These are phyloP conservation scores for Melampsora larici-populina DNA, from an alignment of 1,284 basidiomycete genomes.

Conservation along the genomic window DNA sequence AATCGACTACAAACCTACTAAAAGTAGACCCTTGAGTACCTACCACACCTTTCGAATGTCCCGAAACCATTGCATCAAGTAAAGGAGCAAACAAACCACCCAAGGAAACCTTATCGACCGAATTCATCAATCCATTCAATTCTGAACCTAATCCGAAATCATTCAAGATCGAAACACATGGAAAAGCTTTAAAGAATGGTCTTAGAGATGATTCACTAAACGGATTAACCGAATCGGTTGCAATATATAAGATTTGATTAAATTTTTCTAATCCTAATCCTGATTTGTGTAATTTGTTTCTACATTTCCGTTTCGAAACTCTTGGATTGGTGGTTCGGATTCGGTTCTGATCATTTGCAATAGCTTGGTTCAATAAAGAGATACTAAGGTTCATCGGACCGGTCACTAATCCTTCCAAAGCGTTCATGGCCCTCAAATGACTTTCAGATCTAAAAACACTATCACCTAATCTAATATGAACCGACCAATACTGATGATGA, in stretches of 20 bases:
- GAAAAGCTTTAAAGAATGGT: slow-evolving; percentile 63
- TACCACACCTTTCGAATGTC: slow-evolving; percentile 56
- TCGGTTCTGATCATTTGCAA: background rate
- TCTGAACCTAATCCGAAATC: slow-evolving; percentile 59
- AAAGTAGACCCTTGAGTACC: slow-evolving; percentile 58
- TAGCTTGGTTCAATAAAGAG: slow-evolving; percentile 10
- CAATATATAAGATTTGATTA: slow-evolving; percentile 67
- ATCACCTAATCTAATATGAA: slow-evolving; percentile 38
- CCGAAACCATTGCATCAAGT: slow-evolving; percentile 67
- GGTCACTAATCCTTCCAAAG: slow-evolving; percentile 7
- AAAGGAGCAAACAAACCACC: slow-evolving; percentile 62
- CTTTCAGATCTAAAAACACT: slow-evolving; percentile 30
- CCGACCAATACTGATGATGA: background rate
- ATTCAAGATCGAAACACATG: slow-evolving; percentile 65
- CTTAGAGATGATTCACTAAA: slow-evolving; percentile 58
- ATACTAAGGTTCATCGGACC: slow-evolving; percentile 15
- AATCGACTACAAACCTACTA: slow-evolving; percentile 65
- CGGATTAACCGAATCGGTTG: slow-evolving; percentile 62
- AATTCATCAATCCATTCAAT: slow-evolving; percentile 58
- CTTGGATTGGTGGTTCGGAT: background rate
- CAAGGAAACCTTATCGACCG: slow-evolving; percentile 61
- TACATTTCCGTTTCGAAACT: slow-evolving; percentile 33
- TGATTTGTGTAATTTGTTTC: slow-evolving; percentile 45
- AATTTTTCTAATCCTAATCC: slow-evolving; percentile 55
- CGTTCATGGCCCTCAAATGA: background rate